Percentiles rank a stretch among this genome's conserved stretches.
Conservation (phyloP, 768 basidiomycete species). For the Suillus plorans region DNA sequence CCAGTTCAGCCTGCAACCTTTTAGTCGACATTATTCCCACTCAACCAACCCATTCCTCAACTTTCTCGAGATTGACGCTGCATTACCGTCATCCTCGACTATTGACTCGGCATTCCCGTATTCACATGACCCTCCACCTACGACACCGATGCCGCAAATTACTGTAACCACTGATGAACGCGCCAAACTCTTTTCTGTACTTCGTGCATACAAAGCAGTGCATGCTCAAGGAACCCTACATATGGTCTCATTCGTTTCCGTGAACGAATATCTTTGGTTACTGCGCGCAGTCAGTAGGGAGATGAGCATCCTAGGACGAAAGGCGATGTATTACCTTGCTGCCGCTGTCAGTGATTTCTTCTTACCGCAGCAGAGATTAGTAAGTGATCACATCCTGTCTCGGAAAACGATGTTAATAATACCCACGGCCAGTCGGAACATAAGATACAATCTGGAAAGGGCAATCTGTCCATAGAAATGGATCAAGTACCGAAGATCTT, state of each 20-base stretch:
- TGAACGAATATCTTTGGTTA: conserved; percentile 95
- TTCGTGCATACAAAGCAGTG: conserved; percentile 79
- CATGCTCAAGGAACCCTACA: conserved; percentile 73
- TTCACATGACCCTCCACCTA: conserved; percentile 30
- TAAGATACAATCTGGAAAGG: conserved; percentile 97
- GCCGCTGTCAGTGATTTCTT: conserved; percentile 99
- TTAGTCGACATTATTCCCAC: conserved; percentile 97
- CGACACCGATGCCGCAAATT: conserved; percentile 45
- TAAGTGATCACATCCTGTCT: conserved; percentile 35
- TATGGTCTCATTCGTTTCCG: conserved; percentile 87
- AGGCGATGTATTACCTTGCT: conserved; percentile 93
- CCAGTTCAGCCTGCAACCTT: conserved; percentile 96
- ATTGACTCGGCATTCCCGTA: conserved; percentile 19
- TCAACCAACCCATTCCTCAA: conserved; percentile 98
- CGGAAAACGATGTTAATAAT: neutral
- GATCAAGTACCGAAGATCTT: conserved; percentile 98
- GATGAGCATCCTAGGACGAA: conserved; percentile 65
- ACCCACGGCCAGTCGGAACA: conserved; percentile 74
- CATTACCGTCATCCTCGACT: conserved; percentile 19
- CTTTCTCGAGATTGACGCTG: conserved; percentile 69
- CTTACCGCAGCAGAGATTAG: conserved; percentile 88
- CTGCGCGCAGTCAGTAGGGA: conserved; percentile 81
- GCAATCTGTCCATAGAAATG: conserved; percentile 93
- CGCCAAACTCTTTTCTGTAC: conserved; percentile 63
- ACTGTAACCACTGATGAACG: conserved; percentile 68